Conservation (phyloP, 371 early-diverging fungal genomes). For the Haplosporangium sp. region DNA sequence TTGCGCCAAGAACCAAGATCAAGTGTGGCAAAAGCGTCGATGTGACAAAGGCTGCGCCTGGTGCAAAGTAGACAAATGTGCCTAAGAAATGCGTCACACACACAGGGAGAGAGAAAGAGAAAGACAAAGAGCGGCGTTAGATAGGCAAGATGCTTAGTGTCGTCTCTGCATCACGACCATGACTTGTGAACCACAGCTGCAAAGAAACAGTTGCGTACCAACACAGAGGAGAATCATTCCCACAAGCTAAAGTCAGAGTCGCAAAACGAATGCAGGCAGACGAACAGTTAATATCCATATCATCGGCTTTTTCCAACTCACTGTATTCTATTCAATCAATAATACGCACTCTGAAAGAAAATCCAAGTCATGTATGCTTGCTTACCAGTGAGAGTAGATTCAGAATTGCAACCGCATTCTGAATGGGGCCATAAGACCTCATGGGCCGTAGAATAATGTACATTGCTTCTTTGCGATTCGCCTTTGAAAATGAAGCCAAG, state of each 20-base stretch:
- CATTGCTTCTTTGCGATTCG: slow-evolving; percentile 8
- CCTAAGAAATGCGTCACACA: slow-evolving; percentile 11
- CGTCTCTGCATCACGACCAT: background rate
- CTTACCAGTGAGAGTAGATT: slow-evolving; percentile 54
- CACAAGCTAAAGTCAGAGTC: slow-evolving; percentile 31
- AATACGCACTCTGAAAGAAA: background rate
- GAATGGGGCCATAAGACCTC: slow-evolving; percentile 50
- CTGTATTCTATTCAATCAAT: background rate
- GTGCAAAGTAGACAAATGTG: slow-evolving; percentile 53
- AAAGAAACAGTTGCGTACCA: slow-evolving; percentile 15
- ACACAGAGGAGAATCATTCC: slow-evolving; percentile 54
- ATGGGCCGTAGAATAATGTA: slow-evolving; percentile 27
- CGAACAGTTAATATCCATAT: too few relatives aligned
- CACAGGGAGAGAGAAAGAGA: background rate
- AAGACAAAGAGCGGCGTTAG: background rate
- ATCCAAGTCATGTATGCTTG: background rate
- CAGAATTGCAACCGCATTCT: slow-evolving; percentile 50
- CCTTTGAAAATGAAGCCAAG: background rate
- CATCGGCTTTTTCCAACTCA: background rate
- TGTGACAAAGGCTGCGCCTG: slow-evolving; percentile 45
- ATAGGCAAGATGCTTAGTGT: background rate
- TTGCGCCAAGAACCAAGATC: slow-evolving; percentile 44
- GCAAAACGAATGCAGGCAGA: slow-evolving; percentile 1
- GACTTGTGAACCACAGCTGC: too few relatives aligned
- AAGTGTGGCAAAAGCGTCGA: slow-evolving; percentile 50